Base-by-base conservation (phyloP, 2,329 filamentous ascomycete genomes). In the Purpureocillium takamizusanense region DNA sequence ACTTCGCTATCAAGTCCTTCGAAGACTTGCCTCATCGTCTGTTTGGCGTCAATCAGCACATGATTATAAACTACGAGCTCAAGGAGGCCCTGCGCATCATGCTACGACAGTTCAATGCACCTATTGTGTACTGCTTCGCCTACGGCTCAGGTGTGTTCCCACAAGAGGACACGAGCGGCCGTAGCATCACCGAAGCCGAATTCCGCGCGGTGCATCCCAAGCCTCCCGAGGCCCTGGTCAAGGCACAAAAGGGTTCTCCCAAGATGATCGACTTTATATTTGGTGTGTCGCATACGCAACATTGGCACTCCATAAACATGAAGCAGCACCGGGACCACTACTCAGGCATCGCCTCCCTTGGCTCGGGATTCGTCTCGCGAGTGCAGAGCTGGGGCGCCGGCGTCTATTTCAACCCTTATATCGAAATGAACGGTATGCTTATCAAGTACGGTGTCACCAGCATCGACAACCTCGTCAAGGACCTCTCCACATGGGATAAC, bases 211-310 rank as follows among this genome's bases (percentile, higher is more conserved):
- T 89, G 17, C 90, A 97, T 55, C 83, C 89, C 7, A 81, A 88
- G 44, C 81, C 90, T 2, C 86, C 88, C 1, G 70, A 79, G 37
- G 86, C 86, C 1, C 81, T 97, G 7, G 70, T 83, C 48, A 86
- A 87, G 49, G 85, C 88, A 48, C 90, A 97, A 61, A 81, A 86
- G 51, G 86, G 86, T 23, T 80, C 81, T 1, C 87, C 87, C 11
- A 95, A 95, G 66, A 94, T 97, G 81, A 94, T 98, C 46, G 92
- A 98, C 63, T 95, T 98, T 58, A 94, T 98, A 49, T 92, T 98
- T 57, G 92, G 90, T 18, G 90, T 97, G 10, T 86, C 86, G 1
- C 86, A 94, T 60, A 87, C 85, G 1, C 85, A 98, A 56, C 92
- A 98, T 63, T 98, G 90, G 86, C 92, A 98, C 63, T 89, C 84